A percentile compares a stretch with the other conserved stretches of the same genome.
Evolutionary conservation across 1,284 basidiomycete genomes (phyloP).

Genomic region (Moniliophthora roreri): DNA sequence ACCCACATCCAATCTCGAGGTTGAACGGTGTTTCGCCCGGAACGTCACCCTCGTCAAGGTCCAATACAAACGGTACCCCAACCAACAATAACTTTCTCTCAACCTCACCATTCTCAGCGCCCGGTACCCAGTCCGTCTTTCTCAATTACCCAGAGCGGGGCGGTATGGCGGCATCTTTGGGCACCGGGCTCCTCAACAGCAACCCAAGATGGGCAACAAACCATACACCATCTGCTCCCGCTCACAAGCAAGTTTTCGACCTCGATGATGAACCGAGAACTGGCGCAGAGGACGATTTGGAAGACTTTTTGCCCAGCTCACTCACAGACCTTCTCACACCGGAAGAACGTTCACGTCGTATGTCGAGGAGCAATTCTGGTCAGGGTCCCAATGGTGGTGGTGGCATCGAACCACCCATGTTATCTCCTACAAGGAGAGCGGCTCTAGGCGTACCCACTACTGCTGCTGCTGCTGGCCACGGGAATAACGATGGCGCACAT

Average conservation of each 20-base stretch:
- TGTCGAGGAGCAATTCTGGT: slow-evolving; percentile 67
- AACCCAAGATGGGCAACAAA: background rate
- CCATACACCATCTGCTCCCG: background rate
- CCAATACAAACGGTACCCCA: slow-evolving; percentile 26
- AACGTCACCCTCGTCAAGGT: slow-evolving; percentile 38
- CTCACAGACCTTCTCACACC: slow-evolving; percentile 87
- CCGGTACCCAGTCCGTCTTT: slow-evolving; percentile 58
- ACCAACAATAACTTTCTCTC: slow-evolving; percentile 35
- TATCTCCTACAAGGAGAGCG: slow-evolving; percentile 15
- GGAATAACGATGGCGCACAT: slow-evolving; percentile 48
- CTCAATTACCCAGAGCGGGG: slow-evolving; percentile 9
- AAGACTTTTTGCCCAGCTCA: slow-evolving; percentile 86
- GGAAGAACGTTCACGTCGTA: slow-evolving; percentile 73
- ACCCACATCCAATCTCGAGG: slow-evolving; percentile 29
- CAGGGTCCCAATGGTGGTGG: slow-evolving; percentile 28
- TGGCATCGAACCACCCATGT: background rate
- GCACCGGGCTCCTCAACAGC: background rate
- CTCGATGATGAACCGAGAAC: slow-evolving; percentile 28
- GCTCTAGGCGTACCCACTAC: slow-evolving; percentile 20
- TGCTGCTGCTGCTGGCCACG: slow-evolving; percentile 14
- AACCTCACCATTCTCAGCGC: slow-evolving; percentile 70
- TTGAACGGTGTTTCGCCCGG: slow-evolving; percentile 43
- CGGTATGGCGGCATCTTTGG: background rate
- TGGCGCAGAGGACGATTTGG: slow-evolving; percentile 75
- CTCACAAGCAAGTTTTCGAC: background rate